Conservation (phyloP, 2,329 filamentous ascomycete genomes). For the Cladosporium sp. region DNA sequence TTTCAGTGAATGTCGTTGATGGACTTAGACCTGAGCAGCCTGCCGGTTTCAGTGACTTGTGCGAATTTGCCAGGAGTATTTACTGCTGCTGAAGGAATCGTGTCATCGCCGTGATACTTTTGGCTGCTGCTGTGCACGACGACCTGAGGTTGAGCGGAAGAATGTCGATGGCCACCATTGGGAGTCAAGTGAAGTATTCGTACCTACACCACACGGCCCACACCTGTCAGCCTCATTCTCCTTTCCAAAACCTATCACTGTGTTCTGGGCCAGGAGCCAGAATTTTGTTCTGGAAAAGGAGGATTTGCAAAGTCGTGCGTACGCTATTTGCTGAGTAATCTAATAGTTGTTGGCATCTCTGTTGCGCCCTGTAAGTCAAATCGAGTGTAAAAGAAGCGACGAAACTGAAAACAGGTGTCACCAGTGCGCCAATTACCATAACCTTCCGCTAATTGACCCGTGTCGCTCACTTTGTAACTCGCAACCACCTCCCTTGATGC, state of each 20-base stretch:
- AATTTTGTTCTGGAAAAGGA: not conserved
- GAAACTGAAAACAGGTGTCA: too few species aligned
- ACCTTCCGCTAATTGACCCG: too few species aligned
- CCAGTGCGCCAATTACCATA: too few species aligned
- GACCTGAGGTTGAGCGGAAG: not conserved
- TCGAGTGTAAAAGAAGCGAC: too few species aligned
- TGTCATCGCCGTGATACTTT: not conserved
- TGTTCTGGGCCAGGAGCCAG: not conserved
- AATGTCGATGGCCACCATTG: not conserved
- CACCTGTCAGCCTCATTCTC: not conserved
- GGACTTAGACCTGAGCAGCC: not conserved
- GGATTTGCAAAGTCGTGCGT: not conserved
- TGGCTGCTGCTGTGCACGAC: not conserved
- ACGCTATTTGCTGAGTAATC: not conserved
- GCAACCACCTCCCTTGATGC: not conserved
- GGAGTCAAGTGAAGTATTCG: not conserved
- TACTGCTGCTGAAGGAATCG: not conserved
- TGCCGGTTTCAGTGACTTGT: not conserved
- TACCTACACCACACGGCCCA: too few species aligned
- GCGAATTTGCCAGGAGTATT: not conserved
- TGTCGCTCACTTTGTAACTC: too few species aligned
- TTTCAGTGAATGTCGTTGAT: not conserved
- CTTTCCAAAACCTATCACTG: too few species aligned
- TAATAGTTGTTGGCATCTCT: not conserved
- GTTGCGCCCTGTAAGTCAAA: too few species aligned